Percentiles rank a stretch among this genome's conserved stretches.
phyloP scores from a whole-genome alignment of 768 basidiomycete genomes.

The Suillus brevipes region DNA sequence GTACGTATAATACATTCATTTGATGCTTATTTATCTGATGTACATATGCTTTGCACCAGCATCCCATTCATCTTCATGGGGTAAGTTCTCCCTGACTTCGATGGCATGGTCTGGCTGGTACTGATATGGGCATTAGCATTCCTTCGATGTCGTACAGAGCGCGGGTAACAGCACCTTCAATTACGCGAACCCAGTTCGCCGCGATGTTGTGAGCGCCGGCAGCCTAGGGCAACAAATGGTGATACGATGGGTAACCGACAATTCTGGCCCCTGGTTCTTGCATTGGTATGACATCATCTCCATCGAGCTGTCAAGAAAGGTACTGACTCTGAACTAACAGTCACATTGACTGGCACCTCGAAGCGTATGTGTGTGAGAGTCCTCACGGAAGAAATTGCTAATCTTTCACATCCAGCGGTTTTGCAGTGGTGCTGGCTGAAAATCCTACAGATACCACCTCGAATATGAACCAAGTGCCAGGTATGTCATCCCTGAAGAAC shows the following conservation, averaged over 20 bases:
- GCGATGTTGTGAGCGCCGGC: conserved; percentile 43
- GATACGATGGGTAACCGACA: conserved; percentile 51
- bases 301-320: too few relatives aligned
- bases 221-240: conserved; percentile 29
- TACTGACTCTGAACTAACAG: conserved; percentile 8
- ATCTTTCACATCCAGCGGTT: conserved; percentile 20
- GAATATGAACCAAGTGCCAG: neutral
- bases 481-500: neutral
- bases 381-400: neutral
- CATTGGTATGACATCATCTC: conserved; percentile 14
- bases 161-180: conserved; percentile 36
- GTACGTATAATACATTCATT: neutral
- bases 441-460: conserved; percentile 11
- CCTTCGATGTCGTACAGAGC: conserved; percentile 46
- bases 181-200: conserved; percentile 52
- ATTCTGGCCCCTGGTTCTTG: conserved; percentile 46
- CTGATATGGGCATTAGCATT: conserved; percentile 31
- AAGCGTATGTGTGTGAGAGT: conserved; percentile 10
- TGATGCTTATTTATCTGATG: neutral
- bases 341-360: conserved; percentile 22
- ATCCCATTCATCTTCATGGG: conserved; percentile 48
- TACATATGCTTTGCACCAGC: conserved; percentile 21
- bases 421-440: conserved; percentile 33
- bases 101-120: neutral
- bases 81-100: conserved; percentile 21